These are phyloP conservation scores for Peronospora farinosa DNA, from an alignment of 352 stramenopile species.

Conservation along the genomic window DNA sequence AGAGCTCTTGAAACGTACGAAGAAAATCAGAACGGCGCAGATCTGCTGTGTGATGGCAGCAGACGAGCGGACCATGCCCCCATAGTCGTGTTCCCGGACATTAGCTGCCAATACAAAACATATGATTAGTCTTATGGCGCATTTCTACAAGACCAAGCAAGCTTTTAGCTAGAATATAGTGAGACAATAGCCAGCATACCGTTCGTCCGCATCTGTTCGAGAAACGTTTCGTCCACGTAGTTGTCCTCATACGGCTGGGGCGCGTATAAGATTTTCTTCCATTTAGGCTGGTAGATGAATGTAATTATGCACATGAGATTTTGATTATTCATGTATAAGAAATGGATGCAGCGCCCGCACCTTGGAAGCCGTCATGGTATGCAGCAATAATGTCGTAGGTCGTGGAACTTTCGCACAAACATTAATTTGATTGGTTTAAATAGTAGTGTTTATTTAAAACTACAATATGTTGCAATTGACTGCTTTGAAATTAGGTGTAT, in stretches of 20 bases:
- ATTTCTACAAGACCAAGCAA: neutral
- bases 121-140: neutral
- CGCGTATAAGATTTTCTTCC: conserved; percentile 87
- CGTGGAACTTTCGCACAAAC: neutral
- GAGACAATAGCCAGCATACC: conserved; percentile 28
- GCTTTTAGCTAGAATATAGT: neutral
- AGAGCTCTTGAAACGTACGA: conserved; percentile 38
- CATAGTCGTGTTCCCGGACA: conserved; percentile 77
- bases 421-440: neutral
- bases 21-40: conserved; percentile 84
- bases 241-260: conserved; percentile 87
- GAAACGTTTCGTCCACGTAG: conserved; percentile 85
- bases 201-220: conserved; percentile 88
- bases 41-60: conserved; percentile 87
- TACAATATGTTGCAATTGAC: neutral
- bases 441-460: neutral
- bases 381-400: neutral
- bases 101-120: conserved; percentile 40
- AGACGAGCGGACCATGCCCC: conserved; percentile 76
- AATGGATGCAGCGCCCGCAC: conserved; percentile 9
- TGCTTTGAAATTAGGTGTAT: too few species aligned
- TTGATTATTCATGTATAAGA: neutral
- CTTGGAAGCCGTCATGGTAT: conserved; percentile 13
- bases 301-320: conserved; percentile 2
- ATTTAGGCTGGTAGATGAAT: conserved; percentile 27